Conservation (phyloP, 768 basidiomycete genomes). For the Podaxis sp. region DNA sequence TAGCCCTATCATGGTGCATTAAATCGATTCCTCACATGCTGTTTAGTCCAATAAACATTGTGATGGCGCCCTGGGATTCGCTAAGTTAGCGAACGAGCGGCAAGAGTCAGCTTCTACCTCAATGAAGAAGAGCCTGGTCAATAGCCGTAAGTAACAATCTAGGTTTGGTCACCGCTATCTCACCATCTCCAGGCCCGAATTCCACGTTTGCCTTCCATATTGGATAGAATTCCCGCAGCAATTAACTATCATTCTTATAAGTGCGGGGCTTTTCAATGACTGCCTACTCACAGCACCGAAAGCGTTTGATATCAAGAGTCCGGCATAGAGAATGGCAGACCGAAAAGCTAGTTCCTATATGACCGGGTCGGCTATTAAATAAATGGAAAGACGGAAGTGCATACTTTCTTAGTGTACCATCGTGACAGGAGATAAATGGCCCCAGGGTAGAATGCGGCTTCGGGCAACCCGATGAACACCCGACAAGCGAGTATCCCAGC, state of each 20-base stretch:
- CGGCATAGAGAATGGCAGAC: constrained; percentile 51
- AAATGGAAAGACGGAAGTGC: neutral
- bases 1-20: neutral
- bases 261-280: neutral
- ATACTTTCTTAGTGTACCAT: constrained; percentile 51
- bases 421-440: constrained; percentile 36
- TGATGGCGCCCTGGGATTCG: constrained; percentile 49
- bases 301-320: constrained; percentile 56
- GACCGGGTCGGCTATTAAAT: constrained; percentile 3
- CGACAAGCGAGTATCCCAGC: constrained; percentile 48
- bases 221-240: constrained; percentile 62
- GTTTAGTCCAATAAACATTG: constrained; percentile 49
- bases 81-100: neutral
- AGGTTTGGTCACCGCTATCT: constrained; percentile 9
- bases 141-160: neutral
- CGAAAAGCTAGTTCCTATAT: constrained; percentile 55
- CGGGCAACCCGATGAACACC: constrained; percentile 56
- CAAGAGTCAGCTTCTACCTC: constrained; percentile 34
- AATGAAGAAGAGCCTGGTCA: constrained; percentile 58
- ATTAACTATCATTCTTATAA: constrained; percentile 37
- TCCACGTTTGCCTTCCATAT: constrained; percentile 60
- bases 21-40: constrained; percentile 35
- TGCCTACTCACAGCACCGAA: constrained; percentile 48
- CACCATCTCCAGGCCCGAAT: constrained; percentile 67
- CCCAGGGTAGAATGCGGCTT: constrained; percentile 62